phyloP scores from a whole-genome alignment of 164 flowering plant species.

The Liquidambar formosana region DNA sequence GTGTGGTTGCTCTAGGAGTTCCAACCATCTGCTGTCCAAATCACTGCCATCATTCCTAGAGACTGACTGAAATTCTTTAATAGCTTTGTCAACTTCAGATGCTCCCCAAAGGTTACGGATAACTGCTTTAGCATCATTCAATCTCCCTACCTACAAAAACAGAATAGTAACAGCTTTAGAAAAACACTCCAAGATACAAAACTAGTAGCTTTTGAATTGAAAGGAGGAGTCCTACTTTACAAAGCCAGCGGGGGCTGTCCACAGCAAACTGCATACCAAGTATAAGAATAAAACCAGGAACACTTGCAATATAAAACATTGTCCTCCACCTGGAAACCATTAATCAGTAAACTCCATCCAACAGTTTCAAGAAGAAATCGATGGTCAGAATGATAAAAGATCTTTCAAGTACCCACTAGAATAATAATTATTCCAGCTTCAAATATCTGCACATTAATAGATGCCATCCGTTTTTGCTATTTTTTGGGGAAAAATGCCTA shows the following conservation, averaged over 20 bases:
- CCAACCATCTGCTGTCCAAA: slow-evolving; percentile 65
- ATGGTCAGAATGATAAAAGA: not conserved
- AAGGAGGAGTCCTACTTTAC: slow-evolving; percentile 50
- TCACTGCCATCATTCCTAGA: slow-evolving; percentile 53
- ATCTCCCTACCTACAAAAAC: slow-evolving; percentile 56
- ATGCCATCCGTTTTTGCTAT: not conserved
- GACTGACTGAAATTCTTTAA: slow-evolving; percentile 73
- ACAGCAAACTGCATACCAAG: slow-evolving; percentile 88
- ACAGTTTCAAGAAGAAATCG: not conserved
- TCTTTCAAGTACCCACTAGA: not conserved
- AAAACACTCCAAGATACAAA: not conserved
- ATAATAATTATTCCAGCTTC: not conserved
- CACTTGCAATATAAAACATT: slow-evolving; percentile 69
- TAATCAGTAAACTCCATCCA: not conserved
- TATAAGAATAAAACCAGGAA: slow-evolving; percentile 62
- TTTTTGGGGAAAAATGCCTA: not conserved
- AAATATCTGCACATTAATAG: not conserved
- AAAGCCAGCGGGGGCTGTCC: slow-evolving; percentile 94
- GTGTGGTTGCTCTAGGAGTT: slow-evolving; percentile 69
- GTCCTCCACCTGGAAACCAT: slow-evolving; percentile 74
- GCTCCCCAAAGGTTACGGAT: slow-evolving; percentile 68
- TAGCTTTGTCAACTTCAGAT: slow-evolving; percentile 59
- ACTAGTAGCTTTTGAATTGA: not conserved
- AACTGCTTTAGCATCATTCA: slow-evolving; percentile 57
- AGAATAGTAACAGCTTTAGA: not conserved